Evolutionary conservation across 164 flowering plant genomes (phyloP), one percentile per base, ranked within the genome.

Genomic region (Euptelea pleiosperma): DNA sequence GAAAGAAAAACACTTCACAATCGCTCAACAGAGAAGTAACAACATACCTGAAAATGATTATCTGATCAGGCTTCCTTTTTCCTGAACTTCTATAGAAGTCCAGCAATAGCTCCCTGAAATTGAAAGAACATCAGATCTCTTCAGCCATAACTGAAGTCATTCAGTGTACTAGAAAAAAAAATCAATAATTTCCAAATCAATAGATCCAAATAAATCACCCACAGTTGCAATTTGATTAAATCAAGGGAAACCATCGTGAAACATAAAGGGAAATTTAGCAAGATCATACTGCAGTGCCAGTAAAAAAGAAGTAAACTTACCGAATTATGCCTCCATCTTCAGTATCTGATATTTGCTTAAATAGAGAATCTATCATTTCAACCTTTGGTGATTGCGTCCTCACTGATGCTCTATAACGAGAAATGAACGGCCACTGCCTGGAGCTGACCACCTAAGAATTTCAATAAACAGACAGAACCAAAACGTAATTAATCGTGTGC

Each of bases 21-120:
- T 0, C 55, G 12, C 16, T 0, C 37, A 2, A n/a, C n/a, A n/a
- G n/a, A n/a, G n/a, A n/a, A n/a, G n/a, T n/a, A n/a, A n/a, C n/a
- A n/a, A n/a, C n/a, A 28, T 69, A 86, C 96, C 98, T 85, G 73
- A 90, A 93, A 43, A 93, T 88, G 8, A 93, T 82, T 1, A 93
- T 86, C n/a, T 93, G 86, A 9, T 90, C 96, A 12, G 99, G 99
- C 68, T 86, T 90, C 52, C 79, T 73, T 51, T 83, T 80, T 12
- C 75, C 76, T 0, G 96, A 85, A 48, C 93, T 89, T 2, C 16
- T 4, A 55, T 89, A 89, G 52, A 87, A 92, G 60, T 92, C 98
- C 8, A 81, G 12, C 34, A 92, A 61, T 5, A 73, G 66, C 73
- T 92, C 98, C 77, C 98, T 92, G 81, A 51, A 63, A 67, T 25